Percentiles rank a stretch among this genome's conserved stretches.
Evolutionary conservation across 345 rosid genomes (phyloP).

Genomic region (Brassica rapa): DNA sequence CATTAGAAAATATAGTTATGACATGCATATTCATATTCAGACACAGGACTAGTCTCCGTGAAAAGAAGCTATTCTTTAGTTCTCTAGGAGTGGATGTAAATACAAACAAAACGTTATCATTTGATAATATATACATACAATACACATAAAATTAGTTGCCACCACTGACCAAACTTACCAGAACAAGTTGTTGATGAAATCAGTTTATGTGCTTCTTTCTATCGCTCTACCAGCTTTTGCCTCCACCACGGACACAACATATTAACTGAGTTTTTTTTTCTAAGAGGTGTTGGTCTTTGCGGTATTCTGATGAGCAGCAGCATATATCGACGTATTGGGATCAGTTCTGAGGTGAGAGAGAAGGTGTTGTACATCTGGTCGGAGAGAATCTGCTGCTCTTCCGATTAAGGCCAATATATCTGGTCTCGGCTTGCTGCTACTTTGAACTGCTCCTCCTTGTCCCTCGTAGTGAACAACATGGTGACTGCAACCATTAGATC

Average conservation of each 20-base stretch:
- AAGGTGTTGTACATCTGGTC: constrained; percentile 84
- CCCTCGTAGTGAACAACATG: constrained; percentile 93
- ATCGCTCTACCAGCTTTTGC: constrained; percentile 13
- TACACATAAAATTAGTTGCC: background rate
- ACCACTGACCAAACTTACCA: background rate
- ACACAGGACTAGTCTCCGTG: background rate
- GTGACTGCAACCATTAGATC: constrained; percentile 54
- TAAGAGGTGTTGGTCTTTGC: constrained; percentile 40
- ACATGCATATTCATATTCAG: background rate
- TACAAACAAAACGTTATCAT: background rate
- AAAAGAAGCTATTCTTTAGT: background rate
- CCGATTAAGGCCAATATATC: constrained; percentile 74
- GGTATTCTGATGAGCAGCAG: constrained; percentile 81
- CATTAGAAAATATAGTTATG: background rate
- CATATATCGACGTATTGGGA: constrained; percentile 69
- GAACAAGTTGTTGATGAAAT: background rate
- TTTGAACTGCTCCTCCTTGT: constrained; percentile 90
- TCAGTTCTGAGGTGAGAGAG: constrained; percentile 85
- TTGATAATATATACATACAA: constrained; percentile 2
- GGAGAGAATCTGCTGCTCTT: constrained; percentile 66
- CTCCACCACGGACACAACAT: background rate
- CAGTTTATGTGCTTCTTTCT: background rate
- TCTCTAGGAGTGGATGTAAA: background rate
- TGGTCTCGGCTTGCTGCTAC: constrained; percentile 79
- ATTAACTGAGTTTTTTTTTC: background rate